phyloP scores from a whole-genome alignment of 1,284 basidiomycete species.

The Moesziomyces sp. region DNA sequence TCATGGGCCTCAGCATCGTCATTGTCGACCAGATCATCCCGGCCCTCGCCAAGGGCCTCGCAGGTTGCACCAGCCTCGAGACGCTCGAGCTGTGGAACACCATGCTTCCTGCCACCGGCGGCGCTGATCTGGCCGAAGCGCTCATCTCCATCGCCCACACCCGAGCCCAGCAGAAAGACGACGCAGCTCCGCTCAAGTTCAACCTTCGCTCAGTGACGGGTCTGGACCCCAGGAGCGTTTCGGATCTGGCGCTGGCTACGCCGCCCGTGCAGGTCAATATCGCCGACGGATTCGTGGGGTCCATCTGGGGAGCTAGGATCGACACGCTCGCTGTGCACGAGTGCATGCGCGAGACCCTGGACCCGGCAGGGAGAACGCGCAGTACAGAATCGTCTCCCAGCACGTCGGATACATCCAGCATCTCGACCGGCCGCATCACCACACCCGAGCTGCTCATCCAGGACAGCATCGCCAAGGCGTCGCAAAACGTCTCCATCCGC shows the following conservation, averaged over 20 bases:
- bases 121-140: slow-evolving; percentile 14
- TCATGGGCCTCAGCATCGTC: slow-evolving; percentile 39
- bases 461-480: slow-evolving; percentile 16
- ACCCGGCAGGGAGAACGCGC: background rate
- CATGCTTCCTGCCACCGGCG: slow-evolving; percentile 24
- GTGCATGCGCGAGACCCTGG: slow-evolving; percentile 21
- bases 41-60: slow-evolving; percentile 17
- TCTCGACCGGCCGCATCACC: slow-evolving; percentile 10
- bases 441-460: slow-evolving; percentile 24
- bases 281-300: slow-evolving; percentile 36
- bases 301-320: slow-evolving; percentile 38
- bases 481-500: slow-evolving; percentile 17
- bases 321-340: slow-evolving; percentile 13
- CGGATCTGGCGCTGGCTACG: slow-evolving; percentile 9
- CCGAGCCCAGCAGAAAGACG: background rate
- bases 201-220: slow-evolving; percentile 24
- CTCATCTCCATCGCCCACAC: slow-evolving; percentile 12
- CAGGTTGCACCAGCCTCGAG: slow-evolving; percentile 9
- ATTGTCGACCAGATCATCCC: slow-evolving; percentile 30
- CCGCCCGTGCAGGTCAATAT: slow-evolving; percentile 30
- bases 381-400: background rate
- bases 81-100: slow-evolving; percentile 37
- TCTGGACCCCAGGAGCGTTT: slow-evolving; percentile 14
- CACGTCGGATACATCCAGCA: slow-evolving; percentile 15
- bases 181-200: background rate